Conservation (phyloP, 129 eudicot species). For the Flaveria trinervia region DNA sequence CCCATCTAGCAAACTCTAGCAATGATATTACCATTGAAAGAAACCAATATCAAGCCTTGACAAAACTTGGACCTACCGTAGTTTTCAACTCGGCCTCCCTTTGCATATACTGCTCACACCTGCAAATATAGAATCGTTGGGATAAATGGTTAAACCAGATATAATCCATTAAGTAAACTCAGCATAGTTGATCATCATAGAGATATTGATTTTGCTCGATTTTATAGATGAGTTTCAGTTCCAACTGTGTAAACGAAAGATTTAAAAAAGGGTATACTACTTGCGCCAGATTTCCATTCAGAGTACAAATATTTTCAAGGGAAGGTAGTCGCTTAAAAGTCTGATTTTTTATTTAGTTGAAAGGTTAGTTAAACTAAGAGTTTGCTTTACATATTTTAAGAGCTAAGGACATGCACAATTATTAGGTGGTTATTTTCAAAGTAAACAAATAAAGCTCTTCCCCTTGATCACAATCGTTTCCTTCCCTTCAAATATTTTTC, state of each 20-base stretch:
- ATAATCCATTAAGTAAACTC: background rate
- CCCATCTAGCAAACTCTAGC: background rate
- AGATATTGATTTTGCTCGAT: background rate
- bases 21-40: conserved; percentile 3
- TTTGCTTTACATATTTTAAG: background rate
- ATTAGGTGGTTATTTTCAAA: background rate
- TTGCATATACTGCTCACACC: conserved; percentile 68
- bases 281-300: background rate
- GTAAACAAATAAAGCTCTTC: background rate
- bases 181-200: background rate
- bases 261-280: background rate
- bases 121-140: conserved; percentile 23
- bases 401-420: background rate
- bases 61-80: conserved; percentile 45
- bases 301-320: background rate
- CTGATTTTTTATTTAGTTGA: no score
- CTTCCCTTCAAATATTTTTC: background rate
- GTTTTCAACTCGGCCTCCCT: conserved; percentile 56
- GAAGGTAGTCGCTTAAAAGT: background rate
- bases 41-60: background rate
- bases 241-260: background rate
- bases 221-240: background rate
- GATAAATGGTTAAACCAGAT: conserved; percentile 12
- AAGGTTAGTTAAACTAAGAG: no score
- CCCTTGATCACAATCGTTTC: background rate